Conservation (phyloP, 1,284 basidiomycete genomes). For the Fistulinella staudtii region DNA sequence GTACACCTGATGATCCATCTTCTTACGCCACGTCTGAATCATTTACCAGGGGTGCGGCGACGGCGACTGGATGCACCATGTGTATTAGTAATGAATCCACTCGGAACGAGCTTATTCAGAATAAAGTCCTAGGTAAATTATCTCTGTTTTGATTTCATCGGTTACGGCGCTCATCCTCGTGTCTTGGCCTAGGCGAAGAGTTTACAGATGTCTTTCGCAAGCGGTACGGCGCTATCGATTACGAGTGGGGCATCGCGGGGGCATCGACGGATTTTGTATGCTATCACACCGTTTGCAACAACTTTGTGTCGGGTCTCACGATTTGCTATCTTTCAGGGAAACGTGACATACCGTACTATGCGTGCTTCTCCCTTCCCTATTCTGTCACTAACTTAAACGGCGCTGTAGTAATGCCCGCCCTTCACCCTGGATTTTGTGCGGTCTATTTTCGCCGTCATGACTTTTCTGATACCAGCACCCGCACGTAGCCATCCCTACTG, state of each 20-base stretch:
- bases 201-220: slow-evolving; percentile 50
- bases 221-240: slow-evolving; percentile 50
- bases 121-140: slow-evolving; percentile 48
- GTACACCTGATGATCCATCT: slow-evolving; percentile 38
- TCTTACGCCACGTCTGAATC: neutral
- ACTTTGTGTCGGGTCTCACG: neutral
- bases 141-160: neutral
- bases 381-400: neutral
- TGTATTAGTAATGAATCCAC: slow-evolving; percentile 41
- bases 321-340: slow-evolving; percentile 10
- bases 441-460: neutral
- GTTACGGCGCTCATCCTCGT: neutral
- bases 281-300: neutral
- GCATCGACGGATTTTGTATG: neutral
- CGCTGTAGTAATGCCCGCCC: slow-evolving; percentile 37
- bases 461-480: neutral
- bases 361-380: neutral
- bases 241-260: slow-evolving; percentile 32
- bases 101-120: slow-evolving; percentile 63
- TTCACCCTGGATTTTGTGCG: slow-evolving; percentile 47
- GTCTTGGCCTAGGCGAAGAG: slow-evolving; percentile 45
- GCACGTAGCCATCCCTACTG: slow-evolving; percentile 47
- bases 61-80: slow-evolving; percentile 65
- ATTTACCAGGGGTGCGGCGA: slow-evolving; percentile 12
- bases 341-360: slow-evolving; percentile 17